These are phyloP conservation scores for Penicillium simplicissimum DNA, from an alignment of 495 filamentous ascomycete genomes.

Conservation along the genomic window DNA sequence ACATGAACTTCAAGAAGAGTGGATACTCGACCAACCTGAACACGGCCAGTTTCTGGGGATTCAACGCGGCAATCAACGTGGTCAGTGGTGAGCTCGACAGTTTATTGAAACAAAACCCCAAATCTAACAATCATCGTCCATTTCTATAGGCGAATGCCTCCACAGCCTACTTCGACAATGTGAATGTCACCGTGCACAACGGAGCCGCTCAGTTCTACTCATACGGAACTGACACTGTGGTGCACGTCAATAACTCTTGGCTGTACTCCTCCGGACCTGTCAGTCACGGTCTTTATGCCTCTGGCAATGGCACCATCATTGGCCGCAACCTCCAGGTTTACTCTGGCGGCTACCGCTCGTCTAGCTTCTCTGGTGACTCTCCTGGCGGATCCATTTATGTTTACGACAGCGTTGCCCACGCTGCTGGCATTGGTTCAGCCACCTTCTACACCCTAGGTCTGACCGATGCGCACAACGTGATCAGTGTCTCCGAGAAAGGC, in stretches of 20 bases:
- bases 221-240: conserved; percentile 17
- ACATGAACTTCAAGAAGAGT: conserved; percentile 16
- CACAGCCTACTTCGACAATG: conserved; percentile 11
- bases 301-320: conserved; percentile 21
- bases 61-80: conserved; percentile 24
- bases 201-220: conserved; percentile 18
- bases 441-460: conserved; percentile 21
- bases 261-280: conserved; percentile 26
- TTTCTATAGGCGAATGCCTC: conserved; percentile 17
- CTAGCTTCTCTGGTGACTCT: conserved; percentile 23
- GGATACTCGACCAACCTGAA: conserved; percentile 21
- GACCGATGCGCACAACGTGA: conserved; percentile 13
- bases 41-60: conserved; percentile 23
- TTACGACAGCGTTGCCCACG: conserved; percentile 20
- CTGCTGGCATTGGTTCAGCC: conserved; percentile 23
- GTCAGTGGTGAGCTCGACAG: not conserved
- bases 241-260: conserved; percentile 21
- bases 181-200: conserved; percentile 21
- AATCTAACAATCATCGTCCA: not conserved
- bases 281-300: conserved; percentile 21
- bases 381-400: conserved; percentile 20
- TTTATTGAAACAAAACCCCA: not conserved
- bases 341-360: conserved; percentile 22
- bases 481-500: conserved; percentile 16
- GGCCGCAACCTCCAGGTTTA: conserved; percentile 15